phyloP scores from a whole-genome alignment of 306 rosid species.

The Carpinus viminea region DNA sequence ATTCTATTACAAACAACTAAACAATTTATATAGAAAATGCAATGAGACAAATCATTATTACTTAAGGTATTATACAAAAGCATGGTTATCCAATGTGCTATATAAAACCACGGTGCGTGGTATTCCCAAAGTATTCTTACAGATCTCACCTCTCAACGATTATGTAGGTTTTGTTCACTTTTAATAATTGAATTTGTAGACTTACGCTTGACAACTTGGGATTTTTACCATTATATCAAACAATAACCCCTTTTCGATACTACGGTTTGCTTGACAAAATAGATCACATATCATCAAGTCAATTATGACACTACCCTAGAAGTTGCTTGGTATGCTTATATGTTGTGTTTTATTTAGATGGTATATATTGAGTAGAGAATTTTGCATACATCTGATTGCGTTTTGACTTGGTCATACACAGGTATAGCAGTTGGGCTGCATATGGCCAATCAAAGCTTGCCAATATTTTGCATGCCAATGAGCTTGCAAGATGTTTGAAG shows the following conservation, averaged over 20 bases:
- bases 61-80: no score
- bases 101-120: no score
- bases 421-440: conserved; percentile 65
- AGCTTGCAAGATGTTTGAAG: conserved; percentile 67
- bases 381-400: background rate
- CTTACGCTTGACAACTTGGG: background rate
- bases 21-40: no score
- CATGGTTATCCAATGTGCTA: no score
- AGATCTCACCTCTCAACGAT: background rate
- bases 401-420: conserved; percentile 31
- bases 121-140: no score
- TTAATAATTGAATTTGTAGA: background rate
- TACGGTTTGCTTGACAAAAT: background rate
- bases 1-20: no score
- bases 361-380: conserved; percentile 16
- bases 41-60: no score
- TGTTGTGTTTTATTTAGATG: background rate
- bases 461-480: conserved; percentile 82
- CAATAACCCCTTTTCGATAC: background rate
- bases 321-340: background rate
- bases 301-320: background rate
- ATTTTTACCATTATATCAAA: background rate
- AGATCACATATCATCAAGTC: background rate
- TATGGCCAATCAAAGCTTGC: conserved; percentile 96
- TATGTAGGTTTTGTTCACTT: background rate